Conservation (phyloP, 2,329 filamentous ascomycete genomes). For the Xylariales sp. region DNA sequence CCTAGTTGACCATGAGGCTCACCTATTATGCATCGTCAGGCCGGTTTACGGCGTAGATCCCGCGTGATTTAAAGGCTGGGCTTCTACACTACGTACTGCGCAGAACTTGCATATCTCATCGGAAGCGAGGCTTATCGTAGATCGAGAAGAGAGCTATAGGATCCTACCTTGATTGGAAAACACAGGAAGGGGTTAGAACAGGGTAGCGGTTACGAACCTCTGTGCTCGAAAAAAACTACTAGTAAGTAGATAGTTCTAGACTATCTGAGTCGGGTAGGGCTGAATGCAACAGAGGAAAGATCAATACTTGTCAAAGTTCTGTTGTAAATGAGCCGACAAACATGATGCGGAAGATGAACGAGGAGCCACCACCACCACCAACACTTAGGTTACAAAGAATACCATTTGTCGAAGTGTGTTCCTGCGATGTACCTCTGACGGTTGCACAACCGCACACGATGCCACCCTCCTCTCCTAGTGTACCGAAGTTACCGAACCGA, state of each 20-base stretch:
- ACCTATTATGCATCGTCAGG: no score
- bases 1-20: no score
- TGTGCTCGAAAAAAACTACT: background rate
- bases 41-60: no score
- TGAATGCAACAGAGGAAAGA: background rate
- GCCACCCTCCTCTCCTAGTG: background rate
- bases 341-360: background rate
- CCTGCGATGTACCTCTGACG: background rate
- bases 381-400: background rate
- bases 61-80: no score
- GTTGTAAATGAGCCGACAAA: constrained; percentile 1
- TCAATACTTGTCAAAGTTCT: background rate
- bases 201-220: no score
- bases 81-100: no score
- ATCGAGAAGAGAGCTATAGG: background rate
- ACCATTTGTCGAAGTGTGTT: background rate
- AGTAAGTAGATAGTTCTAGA: background rate
- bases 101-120: no score
- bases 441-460: no score
- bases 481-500: no score
- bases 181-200: background rate
- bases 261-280: background rate
- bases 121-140: no score
- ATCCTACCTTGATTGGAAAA: background rate
- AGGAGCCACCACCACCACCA: background rate